Conservation (phyloP, 2,329 filamentous ascomycete species). For the Fusarium setosum region DNA sequence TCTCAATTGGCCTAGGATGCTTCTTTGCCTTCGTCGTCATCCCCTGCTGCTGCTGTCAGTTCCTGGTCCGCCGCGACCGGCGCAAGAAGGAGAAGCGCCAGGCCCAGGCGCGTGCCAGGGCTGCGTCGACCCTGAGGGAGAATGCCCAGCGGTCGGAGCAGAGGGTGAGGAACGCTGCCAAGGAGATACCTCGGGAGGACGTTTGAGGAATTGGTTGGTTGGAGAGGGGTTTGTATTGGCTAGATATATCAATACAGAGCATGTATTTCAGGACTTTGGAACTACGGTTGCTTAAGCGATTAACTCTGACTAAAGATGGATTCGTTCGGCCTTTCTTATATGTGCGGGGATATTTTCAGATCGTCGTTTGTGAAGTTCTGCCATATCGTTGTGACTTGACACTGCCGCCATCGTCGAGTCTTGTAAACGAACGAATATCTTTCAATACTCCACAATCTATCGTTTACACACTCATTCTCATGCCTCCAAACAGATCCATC, state of each 20-base stretch:
- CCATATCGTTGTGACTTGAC: too few relatives aligned
- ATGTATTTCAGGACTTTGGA: too few relatives aligned
- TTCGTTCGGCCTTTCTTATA: too few relatives aligned
- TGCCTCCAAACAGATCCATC: too few relatives aligned
- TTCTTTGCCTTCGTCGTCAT: constrained; percentile 19
- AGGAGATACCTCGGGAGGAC: background rate
- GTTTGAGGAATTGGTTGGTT: background rate
- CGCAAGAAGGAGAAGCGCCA: background rate
- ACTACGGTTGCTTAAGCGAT: background rate
- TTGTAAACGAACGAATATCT: too few relatives aligned
- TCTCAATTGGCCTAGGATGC: background rate
- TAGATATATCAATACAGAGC: background rate
- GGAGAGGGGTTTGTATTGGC: background rate
- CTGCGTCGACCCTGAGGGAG: background rate
- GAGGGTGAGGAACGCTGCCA: too few relatives aligned
- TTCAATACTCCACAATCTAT: too few relatives aligned
- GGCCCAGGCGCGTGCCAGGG: background rate
- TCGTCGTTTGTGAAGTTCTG: too few relatives aligned
- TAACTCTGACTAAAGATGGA: too few relatives aligned
- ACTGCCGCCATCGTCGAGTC: too few relatives aligned
- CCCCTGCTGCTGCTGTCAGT: constrained; percentile 17
- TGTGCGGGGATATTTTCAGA: too few relatives aligned
- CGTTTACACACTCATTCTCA: too few relatives aligned
- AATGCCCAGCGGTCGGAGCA: background rate
- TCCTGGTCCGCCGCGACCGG: constrained; percentile 9